A percentile compares a stretch with the other conserved stretches of the same genome.
Conservation (phyloP, 371 early-diverging fungal genomes). For the Actinomortierella ambigua region DNA sequence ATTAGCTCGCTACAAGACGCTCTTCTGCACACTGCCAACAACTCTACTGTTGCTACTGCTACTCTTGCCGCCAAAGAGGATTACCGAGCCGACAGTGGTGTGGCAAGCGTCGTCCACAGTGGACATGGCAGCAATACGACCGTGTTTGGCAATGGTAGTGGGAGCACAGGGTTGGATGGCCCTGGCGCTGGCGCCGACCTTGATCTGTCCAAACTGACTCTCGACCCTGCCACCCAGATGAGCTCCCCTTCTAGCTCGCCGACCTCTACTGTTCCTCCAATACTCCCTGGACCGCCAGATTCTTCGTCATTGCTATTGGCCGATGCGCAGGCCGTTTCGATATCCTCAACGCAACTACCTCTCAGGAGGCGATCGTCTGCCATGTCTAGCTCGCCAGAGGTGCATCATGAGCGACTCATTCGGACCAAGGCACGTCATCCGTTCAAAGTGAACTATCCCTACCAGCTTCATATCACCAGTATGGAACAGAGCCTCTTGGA, state of each 20-base stretch:
- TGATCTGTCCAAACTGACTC: conserved; percentile 7
- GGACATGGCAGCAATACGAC: not conserved
- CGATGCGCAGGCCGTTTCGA: no score
- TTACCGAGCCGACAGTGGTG: conserved; percentile 11
- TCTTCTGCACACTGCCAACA: conserved; percentile 6
- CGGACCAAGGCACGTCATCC: conserved; percentile 14
- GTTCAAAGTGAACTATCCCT: conserved; percentile 22
- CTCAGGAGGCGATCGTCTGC: no score
- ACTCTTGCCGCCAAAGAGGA: conserved; percentile 2
- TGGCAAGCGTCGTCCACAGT: conserved; percentile 5
- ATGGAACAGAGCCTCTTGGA: conserved; percentile 28
- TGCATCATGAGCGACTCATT: no score
- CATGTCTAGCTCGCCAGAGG: no score
- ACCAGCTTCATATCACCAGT: conserved; percentile 26
- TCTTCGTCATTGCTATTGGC: no score
- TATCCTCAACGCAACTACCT: no score
- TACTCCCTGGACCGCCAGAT: no score
- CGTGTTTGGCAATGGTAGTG: no score
- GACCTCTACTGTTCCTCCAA: not conserved
- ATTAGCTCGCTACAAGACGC: conserved; percentile 26
- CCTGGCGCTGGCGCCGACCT: no score
- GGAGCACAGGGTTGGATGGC: no score
- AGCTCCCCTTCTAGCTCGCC: not conserved
- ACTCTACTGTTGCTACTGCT: not conserved
- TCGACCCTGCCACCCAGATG: conserved; percentile 10